phyloP scores from a whole-genome alignment of 2,329 filamentous ascomycete species.

The Chalara sp. region DNA sequence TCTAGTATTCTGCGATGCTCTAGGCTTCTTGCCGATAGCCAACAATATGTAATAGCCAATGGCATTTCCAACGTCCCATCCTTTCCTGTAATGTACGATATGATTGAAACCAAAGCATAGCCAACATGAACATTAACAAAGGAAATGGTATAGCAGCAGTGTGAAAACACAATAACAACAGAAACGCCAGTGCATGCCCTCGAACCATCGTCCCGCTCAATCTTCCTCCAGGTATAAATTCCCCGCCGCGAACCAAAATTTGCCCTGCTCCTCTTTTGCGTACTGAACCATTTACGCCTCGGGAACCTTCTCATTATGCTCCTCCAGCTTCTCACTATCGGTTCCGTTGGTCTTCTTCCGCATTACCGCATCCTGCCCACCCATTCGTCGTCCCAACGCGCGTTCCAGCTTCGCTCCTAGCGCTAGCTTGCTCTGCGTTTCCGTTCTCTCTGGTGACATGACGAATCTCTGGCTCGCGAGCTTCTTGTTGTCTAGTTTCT shows the following conservation, averaged over 20 bases:
- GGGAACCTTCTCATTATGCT: background rate
- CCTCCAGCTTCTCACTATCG: constrained; percentile 1
- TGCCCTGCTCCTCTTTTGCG: too few species aligned
- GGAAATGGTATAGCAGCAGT: constrained; percentile 5
- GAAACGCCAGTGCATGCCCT: background rate
- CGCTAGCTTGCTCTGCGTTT: constrained; percentile 63
- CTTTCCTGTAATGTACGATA: too few species aligned
- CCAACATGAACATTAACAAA: background rate
- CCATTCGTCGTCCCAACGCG: constrained; percentile 62
- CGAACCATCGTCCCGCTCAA: too few species aligned
- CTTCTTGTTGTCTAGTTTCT: constrained; percentile 64
- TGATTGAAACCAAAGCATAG: too few species aligned
- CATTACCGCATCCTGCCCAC: constrained; percentile 63
- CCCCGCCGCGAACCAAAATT: too few species aligned
- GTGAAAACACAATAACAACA: constrained; percentile 1
- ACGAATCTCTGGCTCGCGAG: constrained; percentile 62
- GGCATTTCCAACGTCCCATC: too few species aligned
- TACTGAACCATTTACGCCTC: background rate
- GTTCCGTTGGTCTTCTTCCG: constrained; percentile 26
- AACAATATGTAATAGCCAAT: too few species aligned
- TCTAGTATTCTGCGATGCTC: too few species aligned
- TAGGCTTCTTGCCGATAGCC: too few species aligned
- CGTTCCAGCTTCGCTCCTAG: constrained; percentile 69
- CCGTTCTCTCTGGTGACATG: constrained; percentile 57
- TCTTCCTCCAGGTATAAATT: too few species aligned